Evolutionary conservation across 2,329 filamentous ascomycete genomes (phyloP).

Genomic region (Colletotrichum godetiae): DNA sequence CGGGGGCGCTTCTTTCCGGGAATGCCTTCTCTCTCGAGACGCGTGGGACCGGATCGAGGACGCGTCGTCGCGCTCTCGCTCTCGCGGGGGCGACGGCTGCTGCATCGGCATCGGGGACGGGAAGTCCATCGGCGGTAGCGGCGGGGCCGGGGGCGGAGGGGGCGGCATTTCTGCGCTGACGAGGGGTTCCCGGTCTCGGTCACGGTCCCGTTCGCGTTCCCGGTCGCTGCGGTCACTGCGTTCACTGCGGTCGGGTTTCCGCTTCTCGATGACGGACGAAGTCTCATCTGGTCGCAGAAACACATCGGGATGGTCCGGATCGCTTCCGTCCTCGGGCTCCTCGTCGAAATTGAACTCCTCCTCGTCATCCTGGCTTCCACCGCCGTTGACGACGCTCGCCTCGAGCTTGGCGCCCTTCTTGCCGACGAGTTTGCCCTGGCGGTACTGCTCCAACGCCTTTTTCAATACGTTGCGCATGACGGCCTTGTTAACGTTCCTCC

Average conservation of each 20-base stretch:
- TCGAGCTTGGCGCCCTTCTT: constrained; percentile 29
- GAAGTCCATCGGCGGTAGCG: constrained; percentile 23
- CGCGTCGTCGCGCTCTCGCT: constrained; percentile 13
- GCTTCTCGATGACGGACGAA: constrained; percentile 7
- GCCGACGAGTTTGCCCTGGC: constrained; percentile 27
- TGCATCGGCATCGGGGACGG: constrained; percentile 13
- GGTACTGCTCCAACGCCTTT: constrained; percentile 33
- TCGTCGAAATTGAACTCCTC: neutral
- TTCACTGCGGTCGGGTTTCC: neutral
- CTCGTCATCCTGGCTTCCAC: constrained; percentile 11
- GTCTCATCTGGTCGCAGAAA: constrained; percentile 13
- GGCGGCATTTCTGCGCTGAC: constrained; percentile 21
- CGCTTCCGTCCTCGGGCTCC: constrained; percentile 27
- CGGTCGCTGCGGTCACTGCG: neutral
- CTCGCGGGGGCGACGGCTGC: constrained; percentile 7
- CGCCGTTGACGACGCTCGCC: constrained; percentile 27
- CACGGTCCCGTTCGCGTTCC: neutral
- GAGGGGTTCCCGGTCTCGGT: constrained; percentile 14
- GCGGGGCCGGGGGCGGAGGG: constrained; percentile 27
- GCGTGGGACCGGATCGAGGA: constrained; percentile 30
- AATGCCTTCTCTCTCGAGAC: constrained; percentile 27
- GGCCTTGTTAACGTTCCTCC: constrained; percentile 32
- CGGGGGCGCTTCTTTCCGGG: constrained; percentile 20
- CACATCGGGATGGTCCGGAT: constrained; percentile 17
- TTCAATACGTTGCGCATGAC: constrained; percentile 34